Evolutionary conservation across 306 rosid species (phyloP).

Genomic region (Trifolium pratense): DNA sequence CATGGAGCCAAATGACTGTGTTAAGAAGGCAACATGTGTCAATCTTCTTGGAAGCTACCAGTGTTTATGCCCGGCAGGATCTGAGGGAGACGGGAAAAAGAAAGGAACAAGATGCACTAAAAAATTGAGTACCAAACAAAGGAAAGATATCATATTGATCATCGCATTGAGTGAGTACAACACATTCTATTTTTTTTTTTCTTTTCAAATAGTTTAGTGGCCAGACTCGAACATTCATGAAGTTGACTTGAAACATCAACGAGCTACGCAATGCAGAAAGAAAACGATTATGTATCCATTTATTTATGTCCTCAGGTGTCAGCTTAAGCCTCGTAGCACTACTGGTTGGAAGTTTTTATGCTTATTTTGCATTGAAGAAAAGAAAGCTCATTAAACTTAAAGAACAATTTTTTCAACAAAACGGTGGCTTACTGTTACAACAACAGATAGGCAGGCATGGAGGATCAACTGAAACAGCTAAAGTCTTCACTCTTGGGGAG

Average conservation of each 20-base stretch:
- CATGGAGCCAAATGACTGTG: neutral
- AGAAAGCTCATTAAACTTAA: slow-evolving; percentile 45
- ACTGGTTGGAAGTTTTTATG: slow-evolving; percentile 31
- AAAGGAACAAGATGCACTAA: slow-evolving; percentile 21
- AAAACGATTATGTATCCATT: neutral
- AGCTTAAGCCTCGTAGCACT: slow-evolving; percentile 9
- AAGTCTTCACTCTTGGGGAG: neutral
- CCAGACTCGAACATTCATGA: no score
- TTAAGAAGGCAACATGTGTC: neutral
- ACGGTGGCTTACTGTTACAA: slow-evolving; percentile 32
- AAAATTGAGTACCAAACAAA: neutral
- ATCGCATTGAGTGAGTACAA: neutral
- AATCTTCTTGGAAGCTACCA: slow-evolving; percentile 24
- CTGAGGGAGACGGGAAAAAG: slow-evolving; percentile 35
- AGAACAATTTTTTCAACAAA: slow-evolving; percentile 43
- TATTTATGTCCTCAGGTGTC: slow-evolving; percentile 37
- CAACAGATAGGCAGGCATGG: neutral
- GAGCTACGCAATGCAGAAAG: neutral
- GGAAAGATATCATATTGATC: neutral
- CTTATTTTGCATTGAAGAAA: slow-evolving; percentile 34
- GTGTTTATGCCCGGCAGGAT: slow-evolving; percentile 31
- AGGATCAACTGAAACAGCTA: neutral
- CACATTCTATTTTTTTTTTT: no score
- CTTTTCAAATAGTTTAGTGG: no score
- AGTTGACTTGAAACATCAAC: neutral